Evolutionary conservation across 108 stramenopile genomes (phyloP), one percentile per base, ranked within the genome.

Genomic region (Cyclostephanos invisitatus): DNA sequence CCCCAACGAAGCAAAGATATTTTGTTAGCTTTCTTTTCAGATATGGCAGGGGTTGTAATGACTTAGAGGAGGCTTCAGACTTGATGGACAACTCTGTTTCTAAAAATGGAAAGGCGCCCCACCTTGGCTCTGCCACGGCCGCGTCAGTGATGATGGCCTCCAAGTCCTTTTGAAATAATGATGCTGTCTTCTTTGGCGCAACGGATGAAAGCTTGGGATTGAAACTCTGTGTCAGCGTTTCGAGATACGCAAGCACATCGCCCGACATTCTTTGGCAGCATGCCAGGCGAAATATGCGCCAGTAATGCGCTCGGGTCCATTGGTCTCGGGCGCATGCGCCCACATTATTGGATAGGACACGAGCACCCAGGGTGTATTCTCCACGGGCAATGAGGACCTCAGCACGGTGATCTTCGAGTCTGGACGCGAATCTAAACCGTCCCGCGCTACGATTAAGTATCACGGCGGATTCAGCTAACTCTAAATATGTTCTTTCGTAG

Each of bases 201-300:
- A 86, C 84, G 10, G 65, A 32, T 8, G 83, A 61, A 47, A 83
- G 74, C 15, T 77, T 79, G 10, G 86, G 86, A 57, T 87, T 76
- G 61, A 94, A 91, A 57, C 89, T 89, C 18, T 75, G 74, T 7
- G 86, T 86, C 65, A 94, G 54, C 3, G 93, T 91, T 54, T 87
- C 87, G 24, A 94, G 68, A 58, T 94, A 94, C 7, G 83, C 83
- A 7, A 84, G 57, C 20, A 87, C 81, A 46, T 81, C 64, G 15
- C 81, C 79, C 17, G 69, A 74, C 66, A 78, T 79, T 37, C 93
- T 76, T 55, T 90, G 93, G 68, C 87, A 90, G 64, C 74, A 83
- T 28, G 90, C 87, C n/a, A 94, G 67, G 8, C 89, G 89, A 73
- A 94, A 91, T 21, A 91, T 78, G 5, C 86, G 75, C 86, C 89